These are phyloP conservation scores for Peronospora farinosa DNA, from an alignment of 352 stramenopile species.

Conservation along the genomic window DNA sequence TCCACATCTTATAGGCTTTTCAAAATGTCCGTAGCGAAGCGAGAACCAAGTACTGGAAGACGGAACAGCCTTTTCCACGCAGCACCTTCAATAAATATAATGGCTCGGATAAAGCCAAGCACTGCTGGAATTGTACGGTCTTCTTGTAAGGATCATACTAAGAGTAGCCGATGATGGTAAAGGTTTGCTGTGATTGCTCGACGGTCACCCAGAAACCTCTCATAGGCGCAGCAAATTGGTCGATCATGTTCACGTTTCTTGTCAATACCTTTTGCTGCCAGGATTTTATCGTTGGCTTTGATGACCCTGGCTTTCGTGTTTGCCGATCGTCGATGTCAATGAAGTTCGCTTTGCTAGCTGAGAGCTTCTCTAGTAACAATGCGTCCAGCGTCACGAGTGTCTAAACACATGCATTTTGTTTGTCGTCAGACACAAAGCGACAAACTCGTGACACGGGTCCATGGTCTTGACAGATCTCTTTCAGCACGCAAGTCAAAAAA, in stretches of 20 bases:
- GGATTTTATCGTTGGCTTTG: constrained; percentile 88
- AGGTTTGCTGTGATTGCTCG: too few species aligned
- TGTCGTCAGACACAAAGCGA: constrained; percentile 65
- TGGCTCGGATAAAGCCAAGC: constrained; percentile 52
- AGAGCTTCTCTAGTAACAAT: constrained; percentile 80
- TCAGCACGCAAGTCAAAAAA: constrained; percentile 57
- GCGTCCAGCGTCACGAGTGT: constrained; percentile 79
- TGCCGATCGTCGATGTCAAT: constrained; percentile 84
- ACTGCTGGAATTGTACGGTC: constrained; percentile 71
- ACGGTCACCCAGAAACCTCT: too few species aligned
- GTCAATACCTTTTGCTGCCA: constrained; percentile 83
- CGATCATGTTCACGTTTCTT: constrained; percentile 90
- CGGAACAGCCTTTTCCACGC: constrained; percentile 22
- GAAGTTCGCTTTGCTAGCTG: constrained; percentile 80
- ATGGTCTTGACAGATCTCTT: constrained; percentile 59
- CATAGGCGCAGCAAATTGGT: constrained; percentile 35
- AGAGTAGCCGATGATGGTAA: too few species aligned
- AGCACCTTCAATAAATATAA: constrained; percentile 54
- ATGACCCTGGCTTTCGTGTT: constrained; percentile 88
- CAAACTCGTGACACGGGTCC: constrained; percentile 62
- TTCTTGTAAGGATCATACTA: constrained; percentile 63
- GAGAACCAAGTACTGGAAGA: constrained; percentile 49
- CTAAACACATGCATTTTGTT: constrained; percentile 86
- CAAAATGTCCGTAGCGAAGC: constrained; percentile 38
- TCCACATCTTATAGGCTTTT: too few species aligned